Evolutionary conservation across 2,329 filamentous ascomycete species (phyloP).

Genomic region (Chrysoporthe deuterocubensis): DNA sequence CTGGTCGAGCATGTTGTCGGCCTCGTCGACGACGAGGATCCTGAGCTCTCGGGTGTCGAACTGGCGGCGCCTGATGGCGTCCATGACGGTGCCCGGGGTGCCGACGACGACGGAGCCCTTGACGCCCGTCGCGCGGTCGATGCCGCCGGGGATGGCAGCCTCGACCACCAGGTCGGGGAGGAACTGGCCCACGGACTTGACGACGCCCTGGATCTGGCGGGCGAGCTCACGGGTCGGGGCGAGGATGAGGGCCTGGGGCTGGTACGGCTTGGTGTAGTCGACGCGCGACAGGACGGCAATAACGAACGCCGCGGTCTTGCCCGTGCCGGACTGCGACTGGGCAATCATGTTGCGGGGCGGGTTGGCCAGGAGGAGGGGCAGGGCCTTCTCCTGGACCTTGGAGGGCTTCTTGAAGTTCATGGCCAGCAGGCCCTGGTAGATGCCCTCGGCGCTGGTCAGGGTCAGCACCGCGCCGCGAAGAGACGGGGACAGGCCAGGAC

Average conservation of each 20-base stretch:
- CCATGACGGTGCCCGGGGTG: conserved; percentile 90
- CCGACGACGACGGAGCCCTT: conserved; percentile 84
- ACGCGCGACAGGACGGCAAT: conserved; percentile 88
- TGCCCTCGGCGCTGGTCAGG: conserved; percentile 53
- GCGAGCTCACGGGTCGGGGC: conserved; percentile 94
- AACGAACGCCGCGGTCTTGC: conserved; percentile 96
- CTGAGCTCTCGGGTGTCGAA: conserved; percentile 74
- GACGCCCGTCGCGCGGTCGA: conserved; percentile 70
- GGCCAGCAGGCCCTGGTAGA: conserved; percentile 75
- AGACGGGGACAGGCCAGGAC: conserved; percentile 15
- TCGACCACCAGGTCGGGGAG: conserved; percentile 75
- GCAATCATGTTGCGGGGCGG: conserved; percentile 95
- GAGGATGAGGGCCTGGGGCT: conserved; percentile 85
- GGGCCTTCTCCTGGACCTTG: conserved; percentile 94
- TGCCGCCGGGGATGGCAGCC: conserved; percentile 80
- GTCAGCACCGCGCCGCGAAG: conserved; percentile 31
- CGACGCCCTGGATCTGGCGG: conserved; percentile 87
- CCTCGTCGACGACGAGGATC: conserved; percentile 91
- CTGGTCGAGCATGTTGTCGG: conserved; percentile 98
- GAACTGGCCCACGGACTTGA: conserved; percentile 83
- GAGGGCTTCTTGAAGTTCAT: conserved; percentile 95
- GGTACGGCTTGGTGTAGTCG: conserved; percentile 68
- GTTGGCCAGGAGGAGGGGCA: conserved; percentile 84
- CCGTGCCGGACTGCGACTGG: conserved; percentile 98
- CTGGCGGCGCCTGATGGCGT: conserved; percentile 77